Evolutionary conservation across 2,329 filamentous ascomycete genomes (phyloP), one percentile per base, ranked within the genome.

Genomic region (Zasmidium angulare): DNA sequence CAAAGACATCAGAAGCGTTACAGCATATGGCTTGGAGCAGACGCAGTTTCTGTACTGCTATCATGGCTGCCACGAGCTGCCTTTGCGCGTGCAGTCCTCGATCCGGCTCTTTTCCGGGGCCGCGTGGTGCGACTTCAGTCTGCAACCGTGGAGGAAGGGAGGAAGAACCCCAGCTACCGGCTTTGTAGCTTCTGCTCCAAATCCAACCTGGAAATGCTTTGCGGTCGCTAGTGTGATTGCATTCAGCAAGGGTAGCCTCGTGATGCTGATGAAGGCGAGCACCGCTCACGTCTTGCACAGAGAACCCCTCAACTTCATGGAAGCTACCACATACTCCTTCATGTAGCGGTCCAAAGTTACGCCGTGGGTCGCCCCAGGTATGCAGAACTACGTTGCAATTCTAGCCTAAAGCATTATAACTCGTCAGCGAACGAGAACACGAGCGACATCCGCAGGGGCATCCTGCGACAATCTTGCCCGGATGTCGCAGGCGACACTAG

Each of bases 1-100:
- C 65, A 75, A 50, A 17, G 61, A 54, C 62, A 63, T 73, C 14
- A 43, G 36, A 43, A 17, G 36, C 3, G 19, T 6, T 46, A 36
- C 10, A 19, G 22, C 48, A 14, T 50, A 29, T 46, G 50, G 7
- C 21, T 21, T 11, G n/a, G 31, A 23, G 49, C 50, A 43, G 36
- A 19, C 36, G 36, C 36, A 43, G 36, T 43, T 3, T 43, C 36
- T 43, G 36, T 43, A 17, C 36, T 17, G 36, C n/a, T 43, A 43
- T 43, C 36, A 43, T 43, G 36, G 14, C 36, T 43, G 36, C 36
- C 36, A 43, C 36, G n/a, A 43, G 36, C 36, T 19, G 36, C 3
- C n/a, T 17, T 4, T 17, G 36, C 36, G n/a, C 12, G 11, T 43
- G 36, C 36, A 17, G n/a, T 19, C 11, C 36, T 43, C 36, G 14